These are phyloP conservation scores for Fusarium neocosmosporiellum DNA, from an alignment of 2,329 filamentous ascomycete genomes.

Conservation along the genomic window DNA sequence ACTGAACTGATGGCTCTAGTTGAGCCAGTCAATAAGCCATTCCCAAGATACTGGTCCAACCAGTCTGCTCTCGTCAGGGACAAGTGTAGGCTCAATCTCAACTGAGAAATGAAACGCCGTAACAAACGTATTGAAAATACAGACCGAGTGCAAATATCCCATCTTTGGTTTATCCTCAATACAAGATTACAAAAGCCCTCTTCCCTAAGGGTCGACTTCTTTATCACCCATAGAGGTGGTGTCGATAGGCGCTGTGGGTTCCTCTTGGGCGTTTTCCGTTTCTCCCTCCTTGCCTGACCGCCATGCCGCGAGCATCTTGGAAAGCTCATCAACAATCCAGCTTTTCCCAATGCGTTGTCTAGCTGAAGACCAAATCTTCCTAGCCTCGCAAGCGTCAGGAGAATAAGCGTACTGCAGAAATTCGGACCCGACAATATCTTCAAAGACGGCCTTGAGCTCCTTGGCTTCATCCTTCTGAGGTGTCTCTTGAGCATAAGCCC, in stretches of 20 bases:
- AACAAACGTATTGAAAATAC: not conserved
- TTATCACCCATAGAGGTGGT: not conserved
- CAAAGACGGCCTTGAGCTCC: not conserved
- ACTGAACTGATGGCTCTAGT: not conserved
- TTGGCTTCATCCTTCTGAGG: not conserved
- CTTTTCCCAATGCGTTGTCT: not conserved
- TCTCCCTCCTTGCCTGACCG: not conserved
- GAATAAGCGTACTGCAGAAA: not conserved
- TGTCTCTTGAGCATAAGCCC: not conserved
- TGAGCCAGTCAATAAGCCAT: not conserved
- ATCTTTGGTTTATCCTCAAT: too few species aligned
- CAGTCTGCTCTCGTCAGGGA: not conserved
- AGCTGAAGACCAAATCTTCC: not conserved
- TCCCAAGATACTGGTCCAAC: not conserved
- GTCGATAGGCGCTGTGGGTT: not conserved
- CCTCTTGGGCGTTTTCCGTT: not conserved
- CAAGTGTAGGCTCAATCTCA: too few species aligned
- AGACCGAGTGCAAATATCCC: not conserved
- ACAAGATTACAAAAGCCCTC: not conserved
- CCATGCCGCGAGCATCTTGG: not conserved
- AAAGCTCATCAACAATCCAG: not conserved
- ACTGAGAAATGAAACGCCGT: not conserved
- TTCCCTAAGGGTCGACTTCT: not conserved
- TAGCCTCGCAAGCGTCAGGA: not conserved
- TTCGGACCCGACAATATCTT: not conserved